A percentile compares a stretch with the other conserved stretches of the same genome.
These are phyloP conservation scores for Millerozyma acaciae DNA, from an alignment of 805 yeast species.

Conservation along the genomic window DNA sequence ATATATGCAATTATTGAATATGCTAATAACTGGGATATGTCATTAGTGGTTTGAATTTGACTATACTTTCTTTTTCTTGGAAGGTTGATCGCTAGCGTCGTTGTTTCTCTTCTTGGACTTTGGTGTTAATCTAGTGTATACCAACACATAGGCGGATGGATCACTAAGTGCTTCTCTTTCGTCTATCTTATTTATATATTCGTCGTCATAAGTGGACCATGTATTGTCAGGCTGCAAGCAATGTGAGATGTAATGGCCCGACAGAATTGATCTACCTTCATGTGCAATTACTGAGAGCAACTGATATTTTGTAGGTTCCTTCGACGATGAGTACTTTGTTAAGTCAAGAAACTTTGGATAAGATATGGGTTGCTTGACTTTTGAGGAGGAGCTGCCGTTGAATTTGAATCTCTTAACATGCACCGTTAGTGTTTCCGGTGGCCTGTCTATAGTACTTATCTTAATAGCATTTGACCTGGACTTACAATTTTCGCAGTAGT, in stretches of 20 bases:
- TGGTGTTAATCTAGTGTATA: conserved; percentile 75
- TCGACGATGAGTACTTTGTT: conserved; percentile 45
- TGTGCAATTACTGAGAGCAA: conserved; percentile 84
- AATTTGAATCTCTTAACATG: conserved; percentile 91
- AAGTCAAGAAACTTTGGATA: conserved; percentile 78
- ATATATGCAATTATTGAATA: no score
- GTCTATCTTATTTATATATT: conserved; percentile 67
- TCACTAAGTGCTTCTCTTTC: conserved; percentile 75
- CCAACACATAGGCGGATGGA: conserved; percentile 84
- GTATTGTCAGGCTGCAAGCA: conserved; percentile 88
- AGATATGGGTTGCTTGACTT: conserved; percentile 80
- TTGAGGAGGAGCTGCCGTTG: conserved; percentile 72
- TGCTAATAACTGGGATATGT: no score
- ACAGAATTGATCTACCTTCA: conserved; percentile 86
- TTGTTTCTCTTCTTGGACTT: conserved; percentile 23
- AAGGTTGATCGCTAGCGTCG: conserved; percentile 3
- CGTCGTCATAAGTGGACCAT: conserved; percentile 96
- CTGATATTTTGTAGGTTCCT: conserved; percentile 52
- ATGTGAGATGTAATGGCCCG: conserved; percentile 91
- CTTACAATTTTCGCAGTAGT: conserved; percentile 84
- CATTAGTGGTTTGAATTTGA: no score
- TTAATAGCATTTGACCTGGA: conserved; percentile 74
- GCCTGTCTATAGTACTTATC: conserved; percentile 64
- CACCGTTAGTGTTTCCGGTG: conserved; percentile 84
- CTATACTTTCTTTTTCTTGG: conserved; percentile 1